Evolutionary conservation across 2,329 filamentous ascomycete genomes (phyloP).

Genomic region (Colletotrichum musae): DNA sequence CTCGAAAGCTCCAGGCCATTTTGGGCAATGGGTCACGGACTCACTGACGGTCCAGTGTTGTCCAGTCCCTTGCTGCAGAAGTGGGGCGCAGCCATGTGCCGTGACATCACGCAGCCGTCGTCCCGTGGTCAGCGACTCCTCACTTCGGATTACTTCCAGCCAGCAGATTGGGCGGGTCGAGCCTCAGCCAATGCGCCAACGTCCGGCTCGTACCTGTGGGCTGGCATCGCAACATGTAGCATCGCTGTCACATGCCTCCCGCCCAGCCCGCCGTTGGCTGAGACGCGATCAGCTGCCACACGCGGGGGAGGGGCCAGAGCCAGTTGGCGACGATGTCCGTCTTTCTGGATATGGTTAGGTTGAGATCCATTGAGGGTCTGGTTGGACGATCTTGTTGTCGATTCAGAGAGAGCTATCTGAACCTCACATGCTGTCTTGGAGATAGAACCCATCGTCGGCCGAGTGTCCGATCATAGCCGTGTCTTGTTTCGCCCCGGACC

Average conservation of each 20-base stretch:
- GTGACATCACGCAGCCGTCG: constrained; percentile 21
- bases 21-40: constrained; percentile 34
- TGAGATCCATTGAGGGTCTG: too few species aligned
- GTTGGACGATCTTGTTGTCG: not conserved
- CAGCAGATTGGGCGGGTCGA: constrained; percentile 8
- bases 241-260: not conserved
- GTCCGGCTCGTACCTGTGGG: not conserved
- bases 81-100: constrained; percentile 13
- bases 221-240: not conserved
- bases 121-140: constrained; percentile 17
- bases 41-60: not conserved
- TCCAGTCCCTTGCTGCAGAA: not conserved
- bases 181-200: not conserved
- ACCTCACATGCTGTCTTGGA: too few species aligned
- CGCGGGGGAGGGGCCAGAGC: constrained; percentile 5
- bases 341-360: not conserved
- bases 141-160: constrained; percentile 22
- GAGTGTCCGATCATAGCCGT: too few species aligned
- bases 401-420: not conserved
- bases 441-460: too few species aligned
- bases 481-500: too few species aligned
- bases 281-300: not conserved
- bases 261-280: not conserved
- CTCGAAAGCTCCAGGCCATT: constrained; percentile 1
- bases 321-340: not conserved